phyloP scores from a whole-genome alignment of 1,139 yeast species.

The Geotrichum aggregatum region DNA sequence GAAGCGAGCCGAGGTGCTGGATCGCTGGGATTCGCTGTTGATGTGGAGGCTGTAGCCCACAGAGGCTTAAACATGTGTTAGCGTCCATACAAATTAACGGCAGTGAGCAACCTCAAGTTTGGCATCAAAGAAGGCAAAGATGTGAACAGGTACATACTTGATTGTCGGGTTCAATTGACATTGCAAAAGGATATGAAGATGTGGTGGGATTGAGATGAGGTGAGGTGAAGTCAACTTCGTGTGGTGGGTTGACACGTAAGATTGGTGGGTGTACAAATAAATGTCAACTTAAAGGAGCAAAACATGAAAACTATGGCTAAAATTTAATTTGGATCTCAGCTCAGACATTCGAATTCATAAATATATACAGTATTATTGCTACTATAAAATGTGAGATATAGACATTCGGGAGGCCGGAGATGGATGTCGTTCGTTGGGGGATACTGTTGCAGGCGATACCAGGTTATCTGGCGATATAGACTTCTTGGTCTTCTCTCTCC shows the following conservation, averaged over 20 bases:
- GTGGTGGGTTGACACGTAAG: neutral
- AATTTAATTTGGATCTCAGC: too few species aligned
- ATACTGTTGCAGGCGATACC: neutral
- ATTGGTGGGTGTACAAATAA: neutral
- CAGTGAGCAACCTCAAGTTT: too few species aligned
- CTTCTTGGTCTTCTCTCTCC: neutral
- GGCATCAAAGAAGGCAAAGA: too few species aligned
- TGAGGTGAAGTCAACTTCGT: too few species aligned
- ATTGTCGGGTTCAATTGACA: slow-evolving; percentile 9
- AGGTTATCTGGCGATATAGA: neutral
- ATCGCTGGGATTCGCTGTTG: neutral
- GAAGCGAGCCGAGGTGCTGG: neutral
- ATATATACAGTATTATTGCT: too few species aligned
- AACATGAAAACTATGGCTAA: too few species aligned
- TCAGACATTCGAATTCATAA: too few species aligned
- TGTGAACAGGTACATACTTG: too few species aligned
- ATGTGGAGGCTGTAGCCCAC: slow-evolving; percentile 3
- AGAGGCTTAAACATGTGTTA: slow-evolving; percentile 1
- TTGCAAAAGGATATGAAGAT: neutral
- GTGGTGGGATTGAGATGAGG: too few species aligned
- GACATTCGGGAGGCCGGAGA: slow-evolving; percentile 6
- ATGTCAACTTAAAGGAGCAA: neutral
- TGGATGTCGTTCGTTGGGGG: neutral
- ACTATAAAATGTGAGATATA: slow-evolving; percentile 4
- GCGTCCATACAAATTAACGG: too few species aligned